Conservation (phyloP, 306 rosid genomes). For the Trifolium repens region DNA sequence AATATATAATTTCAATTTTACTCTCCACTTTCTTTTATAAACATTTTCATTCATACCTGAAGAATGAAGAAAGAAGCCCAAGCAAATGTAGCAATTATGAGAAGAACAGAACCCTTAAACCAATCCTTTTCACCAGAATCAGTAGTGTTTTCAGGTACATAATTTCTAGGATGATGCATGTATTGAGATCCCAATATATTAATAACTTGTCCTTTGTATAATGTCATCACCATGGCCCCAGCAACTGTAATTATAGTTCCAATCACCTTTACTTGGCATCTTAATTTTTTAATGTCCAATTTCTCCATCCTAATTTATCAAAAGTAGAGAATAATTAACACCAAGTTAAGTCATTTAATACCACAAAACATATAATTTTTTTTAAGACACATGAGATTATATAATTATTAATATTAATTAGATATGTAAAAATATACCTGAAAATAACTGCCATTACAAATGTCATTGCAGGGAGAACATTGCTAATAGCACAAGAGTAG, state of each 20-base stretch:
- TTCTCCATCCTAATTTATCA: constrained; percentile 75
- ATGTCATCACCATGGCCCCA: constrained; percentile 95
- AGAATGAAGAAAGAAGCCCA: constrained; percentile 96
- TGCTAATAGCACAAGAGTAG: constrained; percentile 86
- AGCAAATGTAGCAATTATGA: constrained; percentile 75
- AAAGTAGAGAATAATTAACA: not conserved
- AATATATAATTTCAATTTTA: not conserved
- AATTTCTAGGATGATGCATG: constrained; percentile 50
- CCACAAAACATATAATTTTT: not conserved
- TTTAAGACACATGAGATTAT: not conserved
- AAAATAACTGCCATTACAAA: constrained; percentile 83
- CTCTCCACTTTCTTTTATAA: not conserved
- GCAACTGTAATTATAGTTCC: constrained; percentile 78
- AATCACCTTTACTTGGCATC: constrained; percentile 76
- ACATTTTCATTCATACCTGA: constrained; percentile 48
- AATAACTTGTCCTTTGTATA: constrained; percentile 84
- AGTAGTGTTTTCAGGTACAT: constrained; percentile 34
- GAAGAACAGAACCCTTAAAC: constrained; percentile 83
- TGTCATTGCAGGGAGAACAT: constrained; percentile 92
- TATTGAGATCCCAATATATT: constrained; percentile 58
- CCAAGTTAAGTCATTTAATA: constrained; percentile 31
- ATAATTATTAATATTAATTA: not conserved
- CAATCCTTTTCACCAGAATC: constrained; percentile 60
- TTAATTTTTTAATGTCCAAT: constrained; percentile 58
- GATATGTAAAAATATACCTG: constrained; percentile 52